These are phyloP conservation scores for Asclepias syriaca DNA, from an alignment of 257 asterid genomes.

Conservation along the genomic window DNA sequence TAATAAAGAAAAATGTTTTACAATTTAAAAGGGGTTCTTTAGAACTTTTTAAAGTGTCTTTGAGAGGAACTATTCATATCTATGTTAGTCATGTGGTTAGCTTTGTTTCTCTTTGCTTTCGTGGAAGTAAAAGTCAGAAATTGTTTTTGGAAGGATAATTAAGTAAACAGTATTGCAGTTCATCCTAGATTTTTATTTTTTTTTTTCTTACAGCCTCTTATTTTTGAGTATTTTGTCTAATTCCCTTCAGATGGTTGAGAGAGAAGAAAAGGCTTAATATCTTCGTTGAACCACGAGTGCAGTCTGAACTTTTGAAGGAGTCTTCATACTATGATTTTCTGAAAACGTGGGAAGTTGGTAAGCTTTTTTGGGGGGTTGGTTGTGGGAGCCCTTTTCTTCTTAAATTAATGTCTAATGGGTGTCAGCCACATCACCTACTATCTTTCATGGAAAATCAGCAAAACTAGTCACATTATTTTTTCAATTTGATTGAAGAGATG, in stretches of 20 bases:
- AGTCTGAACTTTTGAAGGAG: constrained; percentile 65
- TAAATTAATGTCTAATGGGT: background rate
- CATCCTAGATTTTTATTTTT: background rate
- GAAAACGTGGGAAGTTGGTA: constrained; percentile 76
- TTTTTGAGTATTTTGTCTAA: background rate
- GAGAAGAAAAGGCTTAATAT: constrained; percentile 64
- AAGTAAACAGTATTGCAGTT: background rate
- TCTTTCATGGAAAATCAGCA: background rate
- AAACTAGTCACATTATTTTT: too few relatives aligned
- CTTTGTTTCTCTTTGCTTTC: background rate
- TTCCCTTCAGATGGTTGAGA: constrained; percentile 66
- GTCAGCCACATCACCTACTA: background rate
- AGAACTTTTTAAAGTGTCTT: background rate
- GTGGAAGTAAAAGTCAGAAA: background rate
- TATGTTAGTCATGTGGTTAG: background rate
- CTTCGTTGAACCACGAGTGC: constrained; percentile 82
- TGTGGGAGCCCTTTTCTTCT: too few relatives aligned
- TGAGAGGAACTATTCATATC: background rate
- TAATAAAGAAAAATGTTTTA: background rate
- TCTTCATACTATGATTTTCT: constrained; percentile 64
- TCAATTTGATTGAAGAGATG: too few relatives aligned
- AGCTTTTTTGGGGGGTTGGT: constrained; percentile 6
- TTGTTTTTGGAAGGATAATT: background rate
- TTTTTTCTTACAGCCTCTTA: background rate
- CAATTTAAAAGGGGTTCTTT: background rate